Base-by-base conservation (phyloP, 139 green algal genomes). In the Micromonas commoda region DNA sequence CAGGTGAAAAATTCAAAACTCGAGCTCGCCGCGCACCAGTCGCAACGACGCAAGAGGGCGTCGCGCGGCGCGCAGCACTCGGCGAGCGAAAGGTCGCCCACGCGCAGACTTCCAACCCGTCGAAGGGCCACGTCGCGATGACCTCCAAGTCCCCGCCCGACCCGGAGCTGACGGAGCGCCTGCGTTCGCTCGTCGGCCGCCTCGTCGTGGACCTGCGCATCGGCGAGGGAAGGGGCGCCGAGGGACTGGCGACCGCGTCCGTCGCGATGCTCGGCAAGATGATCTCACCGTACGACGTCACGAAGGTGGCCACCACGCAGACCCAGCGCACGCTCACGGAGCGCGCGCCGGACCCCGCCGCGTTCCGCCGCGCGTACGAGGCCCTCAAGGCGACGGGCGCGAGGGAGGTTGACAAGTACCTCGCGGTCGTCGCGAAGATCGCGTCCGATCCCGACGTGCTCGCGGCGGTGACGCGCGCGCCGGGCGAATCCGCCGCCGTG, bases 261-360 rank as follows among this genome's bases (percentile, higher is more conserved):
- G 73, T 76, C 23, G 65, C 81, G 76, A 82, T 85, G 76, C 76
- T 85, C 20, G 51, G 19, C 28, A 80, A 80, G 24, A 85, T 85
- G 80, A 70, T 85, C 21, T 82, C 80, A 13, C 24, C 26, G 29
- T 85, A 82, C 39, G 76, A 81, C 32, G 69, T 85, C 26, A 85
- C 80, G 39, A 77, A 77, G 57, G 71, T 84, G 31, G 72, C 75
- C 2, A 2, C 71, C 32, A 23, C 66, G 52, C 52, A 79, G 52
- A 79, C 80, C 1, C 75, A 78, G 70, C 13, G 76, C 16, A 81
- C 39, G 35, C 38, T 84, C 39, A 69, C 64, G 54, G 64, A 79
- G 34, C 33, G 71, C 19, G 31, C 74, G 35, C 13, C 23, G 16
- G 80, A 85, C 57, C 19, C 69, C 21, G 75, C 76, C 9, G n/a